Conservation (phyloP, 352 stramenopile species). For the Phytopythium vexans region DNA sequence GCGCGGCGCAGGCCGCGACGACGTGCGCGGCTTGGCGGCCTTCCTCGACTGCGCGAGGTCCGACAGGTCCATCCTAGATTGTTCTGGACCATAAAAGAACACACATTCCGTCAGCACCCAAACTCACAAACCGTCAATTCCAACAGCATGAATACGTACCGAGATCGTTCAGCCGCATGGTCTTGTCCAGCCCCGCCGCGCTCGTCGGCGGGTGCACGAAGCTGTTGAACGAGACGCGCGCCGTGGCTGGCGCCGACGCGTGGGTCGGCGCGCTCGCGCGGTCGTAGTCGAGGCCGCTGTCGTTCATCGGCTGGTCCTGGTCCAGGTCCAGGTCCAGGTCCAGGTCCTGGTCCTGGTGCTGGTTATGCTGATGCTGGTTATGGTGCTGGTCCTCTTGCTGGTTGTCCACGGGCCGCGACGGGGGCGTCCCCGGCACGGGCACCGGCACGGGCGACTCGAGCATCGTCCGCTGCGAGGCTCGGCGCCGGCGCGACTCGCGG, state of each 20-base stretch:
- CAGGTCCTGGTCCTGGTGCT: not conserved
- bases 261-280: slow-evolving; percentile 11
- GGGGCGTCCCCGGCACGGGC: too few relatives aligned
- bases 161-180: slow-evolving; percentile 30
- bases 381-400: not conserved
- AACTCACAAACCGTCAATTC: not conserved
- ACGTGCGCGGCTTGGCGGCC: slow-evolving; percentile 13
- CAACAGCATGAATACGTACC: slow-evolving; percentile 19
- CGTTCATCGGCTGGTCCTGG: not conserved
- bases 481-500: slow-evolving; percentile 2
- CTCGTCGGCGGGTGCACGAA: slow-evolving; percentile 7
- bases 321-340: not conserved
- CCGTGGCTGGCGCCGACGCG: slow-evolving; percentile 6
- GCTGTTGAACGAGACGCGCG: slow-evolving; percentile 13
- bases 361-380: too few relatives aligned
- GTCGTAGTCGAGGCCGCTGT: slow-evolving; percentile 8
- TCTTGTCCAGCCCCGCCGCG: slow-evolving; percentile 3
- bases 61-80: slow-evolving; percentile 24
- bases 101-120: not conserved
- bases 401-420: not conserved
- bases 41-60: slow-evolving; percentile 24
- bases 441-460: not conserved
- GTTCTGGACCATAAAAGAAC: slow-evolving; percentile 12
- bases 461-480: not conserved
- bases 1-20: slow-evolving; percentile 16